phyloP scores from a whole-genome alignment of 148 eudicot species.

The Arctostaphylos glauca region DNA sequence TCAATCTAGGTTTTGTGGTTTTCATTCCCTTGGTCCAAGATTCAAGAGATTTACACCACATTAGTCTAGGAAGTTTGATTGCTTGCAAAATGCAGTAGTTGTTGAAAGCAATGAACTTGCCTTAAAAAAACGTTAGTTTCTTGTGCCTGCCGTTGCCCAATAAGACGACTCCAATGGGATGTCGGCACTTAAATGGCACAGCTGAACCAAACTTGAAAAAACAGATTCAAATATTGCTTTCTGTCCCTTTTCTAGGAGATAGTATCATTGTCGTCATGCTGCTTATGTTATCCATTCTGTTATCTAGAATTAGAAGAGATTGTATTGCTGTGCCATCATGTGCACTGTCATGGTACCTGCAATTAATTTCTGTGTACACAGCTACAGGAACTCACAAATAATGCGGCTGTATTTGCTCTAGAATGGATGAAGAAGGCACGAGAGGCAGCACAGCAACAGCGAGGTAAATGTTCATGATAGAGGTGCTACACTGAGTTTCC shows the following conservation, averaged over 20 bases:
- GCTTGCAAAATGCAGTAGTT: background rate
- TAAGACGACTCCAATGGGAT: background rate
- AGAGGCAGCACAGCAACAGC: slow-evolving; percentile 20
- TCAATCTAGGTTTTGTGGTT: background rate
- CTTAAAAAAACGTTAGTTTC: background rate
- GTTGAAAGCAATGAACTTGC: slow-evolving; percentile 7
- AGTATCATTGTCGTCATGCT: too few species aligned
- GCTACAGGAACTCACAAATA: slow-evolving; percentile 16
- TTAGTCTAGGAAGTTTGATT: background rate
- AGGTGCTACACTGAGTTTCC: background rate
- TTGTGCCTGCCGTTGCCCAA: background rate
- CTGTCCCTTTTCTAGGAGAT: too few species aligned
- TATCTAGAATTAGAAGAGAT: background rate
- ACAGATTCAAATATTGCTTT: background rate
- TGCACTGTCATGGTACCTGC: background rate
- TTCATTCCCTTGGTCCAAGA: background rate
- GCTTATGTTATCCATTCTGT: too few species aligned
- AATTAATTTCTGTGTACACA: background rate
- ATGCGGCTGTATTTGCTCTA: slow-evolving; percentile 21
- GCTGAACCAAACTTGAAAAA: background rate
- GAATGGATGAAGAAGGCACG: slow-evolving; percentile 26
- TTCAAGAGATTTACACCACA: background rate
- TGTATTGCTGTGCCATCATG: background rate
- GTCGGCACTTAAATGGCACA: background rate
- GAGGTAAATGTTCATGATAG: slow-evolving; percentile 14